Evolutionary conservation across 345 rosid genomes (phyloP), one percentile per base, ranked within the genome.

Genomic region (Arabis hirsuta): DNA sequence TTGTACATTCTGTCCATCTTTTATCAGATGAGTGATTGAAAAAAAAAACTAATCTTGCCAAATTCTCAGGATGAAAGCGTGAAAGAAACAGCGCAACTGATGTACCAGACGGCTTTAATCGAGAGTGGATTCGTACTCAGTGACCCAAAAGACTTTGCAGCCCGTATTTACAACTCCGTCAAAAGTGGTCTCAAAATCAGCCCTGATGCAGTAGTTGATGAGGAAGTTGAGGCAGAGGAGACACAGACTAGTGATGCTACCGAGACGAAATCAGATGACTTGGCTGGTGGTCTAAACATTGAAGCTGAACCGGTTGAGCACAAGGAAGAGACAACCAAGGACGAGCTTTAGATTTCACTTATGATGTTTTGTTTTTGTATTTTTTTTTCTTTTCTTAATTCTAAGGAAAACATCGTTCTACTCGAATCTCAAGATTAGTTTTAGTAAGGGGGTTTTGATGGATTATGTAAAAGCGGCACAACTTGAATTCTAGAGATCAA

Each of bases 71-170:
- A 90, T 42, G 90, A 75, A 76, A 60, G 71, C 26, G 85, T 91
- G 55, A 90, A 84, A 86, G 83, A 87, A 74, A 95, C 92, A 5
- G 98, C 96, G 5, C 89, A 81, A 47, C 97, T 95, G 66, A 83
- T 95, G 73, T 90, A 95, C 86, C 97, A 91, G 73, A 91, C 98
- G 0, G 96, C 99, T 13, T 84, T 91, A 19, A 82, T 95, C 88
- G 99, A 95, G 88, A 95, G 98, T 76, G 99, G 99, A 57, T 95
- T 91, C 81, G 45, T 80, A 59, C 85, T 83, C 55, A 71, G 12
- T 1, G 96, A 95, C 65, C 98, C 98, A 5, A 91, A 91, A 73
- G 98, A 87, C 66, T 95, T 95, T 39, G 97, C 99, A 9, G 88
- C 85, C 22, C 82, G 87, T 14, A 90, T 91, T 60, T 91, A 91